Percentiles rank a stretch among this genome's conserved stretches.
These are phyloP conservation scores for Cyclotella sp. DNA, from an alignment of 108 stramenopile species.

Conservation along the genomic window DNA sequence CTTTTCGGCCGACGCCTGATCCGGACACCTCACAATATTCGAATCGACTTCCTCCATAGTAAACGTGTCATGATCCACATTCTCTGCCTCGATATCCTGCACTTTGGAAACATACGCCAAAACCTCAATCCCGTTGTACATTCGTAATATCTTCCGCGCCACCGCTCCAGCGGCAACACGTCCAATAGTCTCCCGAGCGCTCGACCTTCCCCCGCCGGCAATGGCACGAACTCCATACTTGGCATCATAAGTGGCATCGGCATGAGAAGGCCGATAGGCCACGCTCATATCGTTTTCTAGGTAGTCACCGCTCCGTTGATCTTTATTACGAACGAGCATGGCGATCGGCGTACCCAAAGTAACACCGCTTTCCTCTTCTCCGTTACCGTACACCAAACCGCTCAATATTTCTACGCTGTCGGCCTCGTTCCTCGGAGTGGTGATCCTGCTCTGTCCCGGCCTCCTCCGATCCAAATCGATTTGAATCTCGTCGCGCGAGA, in stretches of 20 bases:
- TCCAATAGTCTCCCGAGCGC: slow-evolving; percentile 98
- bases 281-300: slow-evolving; percentile 96
- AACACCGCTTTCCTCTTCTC: slow-evolving; percentile 20
- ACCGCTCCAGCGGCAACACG: slow-evolving; percentile 98
- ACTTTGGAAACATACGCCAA: slow-evolving; percentile 93
- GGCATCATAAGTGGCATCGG: slow-evolving; percentile 98
- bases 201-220: slow-evolving; percentile 95
- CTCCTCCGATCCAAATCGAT: slow-evolving; percentile 93
- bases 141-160: slow-evolving; percentile 91
- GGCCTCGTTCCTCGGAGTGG: slow-evolving; percentile 96
- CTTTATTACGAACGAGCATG: slow-evolving; percentile 96
- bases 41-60: slow-evolving; percentile 94
- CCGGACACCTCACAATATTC: slow-evolving; percentile 97
- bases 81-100: slow-evolving; percentile 82
- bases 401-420: slow-evolving; percentile 95
- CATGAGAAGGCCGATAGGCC: slow-evolving; percentile 97
- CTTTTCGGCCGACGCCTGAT: slow-evolving; percentile 78
- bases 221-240: slow-evolving; percentile 99
- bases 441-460: slow-evolving; percentile 92
- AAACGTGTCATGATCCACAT: slow-evolving; percentile 89
- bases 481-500: slow-evolving; percentile 93
- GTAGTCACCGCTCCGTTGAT: slow-evolving; percentile 94
- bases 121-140: slow-evolving; percentile 92
- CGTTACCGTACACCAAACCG: slow-evolving; percentile 83
- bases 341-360: slow-evolving; percentile 98